Evolutionary conservation across 2,329 filamentous ascomycete genomes (phyloP).

Genomic region (Clonostachys chloroleuca): DNA sequence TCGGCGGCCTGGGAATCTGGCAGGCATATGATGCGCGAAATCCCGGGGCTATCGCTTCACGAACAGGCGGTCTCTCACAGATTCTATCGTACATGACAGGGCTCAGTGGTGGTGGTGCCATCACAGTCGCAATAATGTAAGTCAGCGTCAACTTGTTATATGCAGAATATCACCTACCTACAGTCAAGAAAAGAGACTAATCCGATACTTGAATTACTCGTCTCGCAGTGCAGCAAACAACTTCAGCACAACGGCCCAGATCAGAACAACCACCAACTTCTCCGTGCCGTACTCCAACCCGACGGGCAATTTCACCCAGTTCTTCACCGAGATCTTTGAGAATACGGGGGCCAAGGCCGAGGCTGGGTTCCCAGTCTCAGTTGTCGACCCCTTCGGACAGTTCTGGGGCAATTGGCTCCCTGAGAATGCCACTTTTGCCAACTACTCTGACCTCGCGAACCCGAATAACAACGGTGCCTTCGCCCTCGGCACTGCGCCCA

Average conservation of each 20-base stretch:
- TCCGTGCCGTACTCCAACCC: constrained; percentile 11
- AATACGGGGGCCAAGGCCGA: constrained; percentile 13
- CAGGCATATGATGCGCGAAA: constrained; percentile 18
- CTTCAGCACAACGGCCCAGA: constrained; percentile 9
- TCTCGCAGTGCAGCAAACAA: constrained; percentile 14
- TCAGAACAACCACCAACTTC: constrained; percentile 13
- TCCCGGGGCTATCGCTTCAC: constrained; percentile 4
- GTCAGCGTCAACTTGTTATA: background rate
- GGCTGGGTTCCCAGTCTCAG: constrained; percentile 14
- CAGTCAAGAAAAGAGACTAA: background rate
- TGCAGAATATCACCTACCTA: accelerated
- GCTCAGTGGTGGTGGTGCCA: constrained; percentile 16
- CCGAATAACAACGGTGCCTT: constrained; percentile 6
- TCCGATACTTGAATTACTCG: background rate
- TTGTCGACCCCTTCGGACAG: constrained; percentile 15
- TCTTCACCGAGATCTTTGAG: constrained; percentile 10
- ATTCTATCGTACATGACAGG: constrained; percentile 16
- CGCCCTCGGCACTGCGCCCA: constrained; percentile 11
- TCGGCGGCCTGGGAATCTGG: constrained; percentile 18
- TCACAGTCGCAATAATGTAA: constrained; percentile 15
- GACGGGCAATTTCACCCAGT: constrained; percentile 6
- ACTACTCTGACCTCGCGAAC: constrained; percentile 14
- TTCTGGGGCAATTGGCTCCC: constrained; percentile 17
- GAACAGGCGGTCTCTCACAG: constrained; percentile 15
- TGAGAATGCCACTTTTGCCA: constrained; percentile 5